These are phyloP conservation scores for Cucurbita ficifolia DNA, from an alignment of 306 rosid genomes.

Conservation along the genomic window DNA sequence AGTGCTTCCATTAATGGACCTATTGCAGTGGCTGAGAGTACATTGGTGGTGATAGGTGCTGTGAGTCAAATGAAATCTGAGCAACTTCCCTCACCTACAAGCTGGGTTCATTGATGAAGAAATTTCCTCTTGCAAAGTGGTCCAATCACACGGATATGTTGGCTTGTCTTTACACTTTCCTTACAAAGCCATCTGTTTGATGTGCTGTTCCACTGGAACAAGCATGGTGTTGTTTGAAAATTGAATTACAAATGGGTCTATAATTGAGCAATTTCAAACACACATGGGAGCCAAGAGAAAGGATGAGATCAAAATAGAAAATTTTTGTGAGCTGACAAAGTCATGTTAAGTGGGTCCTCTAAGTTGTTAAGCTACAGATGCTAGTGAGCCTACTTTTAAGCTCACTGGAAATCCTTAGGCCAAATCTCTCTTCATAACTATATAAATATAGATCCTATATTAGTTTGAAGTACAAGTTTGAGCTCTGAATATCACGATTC, in stretches of 20 bases:
- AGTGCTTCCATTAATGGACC: background rate
- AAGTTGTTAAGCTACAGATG: too few relatives aligned
- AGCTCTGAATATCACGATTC: background rate
- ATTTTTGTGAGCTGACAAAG: background rate
- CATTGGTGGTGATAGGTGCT: too few relatives aligned
- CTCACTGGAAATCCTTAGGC: background rate
- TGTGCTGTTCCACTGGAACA: background rate
- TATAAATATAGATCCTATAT: background rate
- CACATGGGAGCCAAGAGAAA: background rate
- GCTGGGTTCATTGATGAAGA: background rate
- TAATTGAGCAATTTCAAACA: background rate
- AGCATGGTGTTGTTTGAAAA: background rate
- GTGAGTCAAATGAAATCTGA: background rate
- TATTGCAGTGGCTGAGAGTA: background rate
- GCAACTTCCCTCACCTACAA: background rate
- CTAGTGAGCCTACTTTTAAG: background rate
- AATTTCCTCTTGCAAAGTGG: background rate
- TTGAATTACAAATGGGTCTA: background rate
- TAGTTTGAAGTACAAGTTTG: background rate
- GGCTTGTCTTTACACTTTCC: background rate
- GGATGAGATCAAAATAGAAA: background rate
- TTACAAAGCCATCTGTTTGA: background rate
- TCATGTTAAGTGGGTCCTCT: background rate
- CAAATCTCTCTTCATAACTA: background rate
- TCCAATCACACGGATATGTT: conserved; percentile 1